Conservation (phyloP, 371 early-diverging fungal genomes). For the Mucor piriformis region DNA sequence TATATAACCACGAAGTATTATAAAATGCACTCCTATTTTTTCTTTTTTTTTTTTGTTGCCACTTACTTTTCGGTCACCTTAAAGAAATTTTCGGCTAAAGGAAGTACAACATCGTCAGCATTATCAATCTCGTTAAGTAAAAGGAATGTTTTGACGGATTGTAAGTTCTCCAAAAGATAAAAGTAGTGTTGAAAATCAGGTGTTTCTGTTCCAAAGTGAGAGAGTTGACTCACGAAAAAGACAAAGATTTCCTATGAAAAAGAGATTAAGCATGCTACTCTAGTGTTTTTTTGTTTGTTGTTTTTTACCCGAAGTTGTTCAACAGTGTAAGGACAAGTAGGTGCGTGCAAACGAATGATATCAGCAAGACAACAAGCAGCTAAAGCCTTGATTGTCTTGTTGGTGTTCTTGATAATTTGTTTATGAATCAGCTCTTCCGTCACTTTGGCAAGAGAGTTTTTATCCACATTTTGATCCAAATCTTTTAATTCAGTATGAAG, state of each 20-base stretch:
- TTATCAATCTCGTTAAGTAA: slow-evolving; percentile 58
- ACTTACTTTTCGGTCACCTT: slow-evolving; percentile 22
- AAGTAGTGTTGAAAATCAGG: slow-evolving; percentile 73
- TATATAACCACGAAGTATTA: no score
- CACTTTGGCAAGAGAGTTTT: slow-evolving; percentile 60
- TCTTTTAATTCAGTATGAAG: slow-evolving; percentile 34
- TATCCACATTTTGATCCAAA: slow-evolving; percentile 41
- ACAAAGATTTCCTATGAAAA: slow-evolving; percentile 69
- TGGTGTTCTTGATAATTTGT: slow-evolving; percentile 74
- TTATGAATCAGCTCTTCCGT: slow-evolving; percentile 71
- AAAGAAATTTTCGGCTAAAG: slow-evolving; percentile 28
- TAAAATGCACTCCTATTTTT: slow-evolving; percentile 52
- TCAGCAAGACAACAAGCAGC: slow-evolving; percentile 92
- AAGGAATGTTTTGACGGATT: slow-evolving; percentile 82
- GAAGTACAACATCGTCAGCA: slow-evolving; percentile 26
- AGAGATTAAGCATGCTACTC: not conserved
- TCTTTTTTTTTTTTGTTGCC: not conserved
- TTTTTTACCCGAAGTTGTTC: slow-evolving; percentile 66
- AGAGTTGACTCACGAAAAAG: slow-evolving; percentile 77
- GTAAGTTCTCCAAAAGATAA: slow-evolving; percentile 86
- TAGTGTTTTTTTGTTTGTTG: not conserved
- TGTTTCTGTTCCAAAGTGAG: slow-evolving; percentile 57
- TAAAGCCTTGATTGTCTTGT: slow-evolving; percentile 75
- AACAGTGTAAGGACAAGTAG: slow-evolving; percentile 85
- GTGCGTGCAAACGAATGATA: slow-evolving; percentile 88